These are phyloP conservation scores for Steccherinum ochraceum DNA, from an alignment of 768 basidiomycete species.

Conservation along the genomic window DNA sequence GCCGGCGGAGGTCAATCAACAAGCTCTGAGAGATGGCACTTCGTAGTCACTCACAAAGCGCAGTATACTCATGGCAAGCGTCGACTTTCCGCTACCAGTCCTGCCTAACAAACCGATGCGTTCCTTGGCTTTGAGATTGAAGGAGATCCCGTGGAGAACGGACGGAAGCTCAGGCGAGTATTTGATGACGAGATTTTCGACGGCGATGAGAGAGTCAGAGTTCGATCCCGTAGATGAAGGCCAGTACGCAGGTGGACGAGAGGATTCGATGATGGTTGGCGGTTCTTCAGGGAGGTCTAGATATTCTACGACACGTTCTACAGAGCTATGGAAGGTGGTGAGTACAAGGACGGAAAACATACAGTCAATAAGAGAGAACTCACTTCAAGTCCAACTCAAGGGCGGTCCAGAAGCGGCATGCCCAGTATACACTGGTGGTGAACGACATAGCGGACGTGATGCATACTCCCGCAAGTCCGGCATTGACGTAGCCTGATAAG, in stretches of 20 bases:
- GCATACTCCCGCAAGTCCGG: constrained; percentile 64
- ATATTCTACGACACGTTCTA: constrained; percentile 90
- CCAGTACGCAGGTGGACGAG: constrained; percentile 88
- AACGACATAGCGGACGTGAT: constrained; percentile 72
- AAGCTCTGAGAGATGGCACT: neutral
- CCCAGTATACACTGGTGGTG: constrained; percentile 46
- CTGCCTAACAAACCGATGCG: constrained; percentile 77
- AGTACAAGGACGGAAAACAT: too few species aligned
- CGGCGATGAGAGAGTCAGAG: constrained; percentile 50
- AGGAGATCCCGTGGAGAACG: constrained; percentile 72
- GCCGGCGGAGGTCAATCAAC: neutral
- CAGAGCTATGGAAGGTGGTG: constrained; percentile 45
- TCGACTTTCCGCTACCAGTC: constrained; percentile 79
- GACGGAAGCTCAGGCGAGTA: constrained; percentile 82
- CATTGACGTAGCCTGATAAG: constrained; percentile 50
- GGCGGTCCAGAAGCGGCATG: constrained; percentile 43
- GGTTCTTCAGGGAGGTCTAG: constrained; percentile 87
- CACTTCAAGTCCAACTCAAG: constrained; percentile 75
- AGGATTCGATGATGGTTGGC: constrained; percentile 63
- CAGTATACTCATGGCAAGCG: constrained; percentile 80
- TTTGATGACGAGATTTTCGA: constrained; percentile 73
- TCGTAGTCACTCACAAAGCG: constrained; percentile 53
- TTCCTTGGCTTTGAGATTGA: constrained; percentile 63
- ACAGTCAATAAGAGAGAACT: constrained; percentile 16
- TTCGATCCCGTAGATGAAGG: constrained; percentile 58